These are phyloP conservation scores for Melocanna baccifera DNA, from an alignment of 176 grass and related monocot genomes.

Conservation along the genomic window DNA sequence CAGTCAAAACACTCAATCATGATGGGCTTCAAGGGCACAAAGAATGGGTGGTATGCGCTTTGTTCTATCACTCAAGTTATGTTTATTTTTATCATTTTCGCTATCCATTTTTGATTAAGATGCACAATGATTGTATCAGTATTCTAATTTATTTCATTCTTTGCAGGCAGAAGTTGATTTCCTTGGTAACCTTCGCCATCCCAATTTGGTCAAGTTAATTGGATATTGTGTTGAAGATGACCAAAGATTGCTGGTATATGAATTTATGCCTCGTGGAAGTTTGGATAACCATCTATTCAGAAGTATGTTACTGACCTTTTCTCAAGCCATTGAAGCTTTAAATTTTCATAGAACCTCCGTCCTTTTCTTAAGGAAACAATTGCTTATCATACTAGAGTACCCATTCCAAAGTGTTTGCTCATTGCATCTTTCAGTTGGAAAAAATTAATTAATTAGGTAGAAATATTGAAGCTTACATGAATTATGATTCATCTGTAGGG, in stretches of 20 bases:
- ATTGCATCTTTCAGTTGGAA: conserved; percentile 13
- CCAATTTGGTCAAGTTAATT: conserved; percentile 74
- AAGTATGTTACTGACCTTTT: conserved; percentile 53
- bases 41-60: conserved; percentile 76
- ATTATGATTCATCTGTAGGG: conserved; percentile 36
- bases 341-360: not conserved
- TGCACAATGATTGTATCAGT: not conserved
- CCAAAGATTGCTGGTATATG: conserved; percentile 84
- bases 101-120: conserved; percentile 7
- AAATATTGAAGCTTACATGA: conserved; percentile 8
- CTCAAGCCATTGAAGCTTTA: not conserved
- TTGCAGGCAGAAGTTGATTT: conserved; percentile 84
- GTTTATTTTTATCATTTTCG: not conserved
- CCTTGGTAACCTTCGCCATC: conserved; percentile 75
- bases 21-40: conserved; percentile 92
- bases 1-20: conserved; percentile 90
- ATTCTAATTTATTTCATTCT: not conserved
- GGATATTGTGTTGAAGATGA: conserved; percentile 91
- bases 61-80: not conserved
- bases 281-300: conserved; percentile 88
- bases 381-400: not conserved
- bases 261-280: conserved; percentile 88
- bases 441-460: not conserved
- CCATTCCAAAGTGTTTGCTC: not conserved
- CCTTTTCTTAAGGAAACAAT: not conserved